phyloP scores from a whole-genome alignment of 805 yeast species.

The Millerozyma miso region DNA sequence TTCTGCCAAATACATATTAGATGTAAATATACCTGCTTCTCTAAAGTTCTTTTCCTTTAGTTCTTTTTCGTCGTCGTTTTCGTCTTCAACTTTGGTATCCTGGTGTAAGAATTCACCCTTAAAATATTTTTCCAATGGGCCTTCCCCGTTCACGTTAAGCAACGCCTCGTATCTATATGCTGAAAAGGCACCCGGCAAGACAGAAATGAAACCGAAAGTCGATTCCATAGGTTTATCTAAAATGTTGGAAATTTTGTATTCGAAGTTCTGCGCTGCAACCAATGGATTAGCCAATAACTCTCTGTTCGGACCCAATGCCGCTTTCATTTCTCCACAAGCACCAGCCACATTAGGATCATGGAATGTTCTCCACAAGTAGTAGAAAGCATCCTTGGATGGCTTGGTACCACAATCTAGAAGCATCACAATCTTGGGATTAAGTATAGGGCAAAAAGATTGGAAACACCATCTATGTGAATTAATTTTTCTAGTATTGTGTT shows the following conservation, averaged over 20 bases:
- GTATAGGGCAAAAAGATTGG: conserved; percentile 81
- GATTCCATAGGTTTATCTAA: conserved; percentile 95
- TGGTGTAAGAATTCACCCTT: conserved; percentile 85
- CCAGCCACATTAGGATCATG: conserved; percentile 84
- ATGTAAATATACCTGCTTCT: conserved; percentile 74
- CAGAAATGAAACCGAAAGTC: conserved; percentile 90
- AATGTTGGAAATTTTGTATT: conserved; percentile 91
- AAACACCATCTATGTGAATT: conserved; percentile 97
- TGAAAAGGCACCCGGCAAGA: conserved; percentile 94
- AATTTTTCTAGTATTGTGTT: conserved; percentile 82
- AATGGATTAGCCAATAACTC: conserved; percentile 67
- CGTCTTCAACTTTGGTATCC: conserved; percentile 40
- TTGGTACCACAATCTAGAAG: conserved; percentile 92
- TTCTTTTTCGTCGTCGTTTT: conserved; percentile 35
- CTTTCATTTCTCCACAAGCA: conserved; percentile 95
- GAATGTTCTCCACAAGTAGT: conserved; percentile 86
- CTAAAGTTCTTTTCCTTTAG: conserved; percentile 34
- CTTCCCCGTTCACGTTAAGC: conserved; percentile 65
- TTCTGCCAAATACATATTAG: conserved; percentile 96
- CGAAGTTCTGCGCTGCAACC: conserved; percentile 95
- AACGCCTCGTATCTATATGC: conserved; percentile 88
- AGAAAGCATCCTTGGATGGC: conserved; percentile 80
- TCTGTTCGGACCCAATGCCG: conserved; percentile 62
- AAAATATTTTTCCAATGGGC: conserved; percentile 85
- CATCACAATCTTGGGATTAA: conserved; percentile 79